Evolutionary conservation across 441 rosid genomes (phyloP).

Genomic region (Omphalea diandra): DNA sequence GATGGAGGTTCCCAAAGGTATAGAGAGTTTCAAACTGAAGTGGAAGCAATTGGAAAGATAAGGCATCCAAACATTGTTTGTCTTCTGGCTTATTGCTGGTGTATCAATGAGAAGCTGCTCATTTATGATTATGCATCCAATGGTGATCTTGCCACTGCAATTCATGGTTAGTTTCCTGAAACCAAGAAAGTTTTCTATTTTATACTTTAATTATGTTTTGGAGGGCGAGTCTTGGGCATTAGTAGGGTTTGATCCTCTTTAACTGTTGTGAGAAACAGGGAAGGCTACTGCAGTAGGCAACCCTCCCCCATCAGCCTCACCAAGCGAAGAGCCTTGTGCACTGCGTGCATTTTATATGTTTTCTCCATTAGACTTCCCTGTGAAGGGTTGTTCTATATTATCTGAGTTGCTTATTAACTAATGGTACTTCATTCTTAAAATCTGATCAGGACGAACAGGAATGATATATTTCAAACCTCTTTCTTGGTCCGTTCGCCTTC

Average conservation of each 20-base stretch:
- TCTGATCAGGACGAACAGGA: constrained; percentile 62
- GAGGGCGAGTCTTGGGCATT: no score
- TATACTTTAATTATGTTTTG: background rate
- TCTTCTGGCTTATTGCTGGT: constrained; percentile 93
- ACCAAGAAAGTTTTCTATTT: background rate
- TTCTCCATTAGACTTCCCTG: no score
- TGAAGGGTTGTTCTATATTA: background rate
- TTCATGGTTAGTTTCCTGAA: constrained; percentile 61
- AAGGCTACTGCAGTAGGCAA: no score
- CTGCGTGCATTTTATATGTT: no score
- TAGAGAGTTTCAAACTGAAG: constrained; percentile 90
- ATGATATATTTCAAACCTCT: constrained; percentile 50
- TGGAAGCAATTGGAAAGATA: constrained; percentile 84
- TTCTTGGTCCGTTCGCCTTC: constrained; percentile 63
- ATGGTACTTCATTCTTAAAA: constrained; percentile 14
- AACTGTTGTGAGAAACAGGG: background rate
- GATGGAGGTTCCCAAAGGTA: constrained; percentile 91
- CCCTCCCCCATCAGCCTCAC: no score
- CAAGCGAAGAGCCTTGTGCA: no score
- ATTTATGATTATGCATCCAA: constrained; percentile 67
- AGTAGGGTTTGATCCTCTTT: background rate
- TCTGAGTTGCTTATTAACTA: background rate
- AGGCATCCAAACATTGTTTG: constrained; percentile 77
- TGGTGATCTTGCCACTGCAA: constrained; percentile 76
- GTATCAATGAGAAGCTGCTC: constrained; percentile 85